Conservation (phyloP, 192 early-diverging fungal genomes). For the Phlyctochytrium bullatum region DNA sequence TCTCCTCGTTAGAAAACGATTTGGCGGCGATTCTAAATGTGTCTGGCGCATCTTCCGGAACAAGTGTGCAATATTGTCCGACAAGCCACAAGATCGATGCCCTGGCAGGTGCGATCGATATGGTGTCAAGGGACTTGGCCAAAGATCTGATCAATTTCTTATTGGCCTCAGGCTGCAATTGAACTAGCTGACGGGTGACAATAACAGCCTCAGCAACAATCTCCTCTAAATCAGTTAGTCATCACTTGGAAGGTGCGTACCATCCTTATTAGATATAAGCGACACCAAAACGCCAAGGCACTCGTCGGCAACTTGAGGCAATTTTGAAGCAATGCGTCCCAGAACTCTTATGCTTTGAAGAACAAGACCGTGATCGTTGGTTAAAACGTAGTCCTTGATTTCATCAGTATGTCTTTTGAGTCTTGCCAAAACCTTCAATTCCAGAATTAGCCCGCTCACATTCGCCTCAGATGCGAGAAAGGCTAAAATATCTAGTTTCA, state of each 20-base stretch:
- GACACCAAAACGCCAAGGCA: conserved; percentile 42
- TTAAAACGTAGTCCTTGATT: conserved; percentile 64
- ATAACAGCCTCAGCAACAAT: conserved; percentile 75
- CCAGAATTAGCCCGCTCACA: conserved; percentile 64
- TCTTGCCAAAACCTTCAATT: conserved; percentile 59
- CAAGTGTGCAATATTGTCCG: conserved; percentile 67
- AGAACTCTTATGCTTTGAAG: conserved; percentile 58
- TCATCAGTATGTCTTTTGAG: neutral
- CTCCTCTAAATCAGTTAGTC: conserved; percentile 47
- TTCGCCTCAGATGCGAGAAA: conserved; percentile 66
- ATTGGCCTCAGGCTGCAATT: conserved; percentile 33
- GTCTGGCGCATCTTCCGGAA: conserved; percentile 73
- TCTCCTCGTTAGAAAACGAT: conserved; percentile 49
- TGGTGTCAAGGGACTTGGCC: conserved; percentile 57
- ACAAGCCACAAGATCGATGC: conserved; percentile 87
- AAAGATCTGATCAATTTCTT: conserved; percentile 38
- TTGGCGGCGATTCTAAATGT: conserved; percentile 75
- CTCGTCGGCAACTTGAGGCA: conserved; percentile 46
- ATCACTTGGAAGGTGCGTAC: conserved; percentile 7
- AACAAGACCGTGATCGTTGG: conserved; percentile 64
- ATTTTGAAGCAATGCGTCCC: conserved; percentile 9
- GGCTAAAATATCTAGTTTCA: conserved; percentile 84
- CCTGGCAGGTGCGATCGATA: conserved; percentile 70
- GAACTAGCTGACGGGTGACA: conserved; percentile 69
- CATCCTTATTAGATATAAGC: conserved; percentile 24